Conservation (phyloP, 2,329 filamentous ascomycete genomes). For the Lasiodiplodia sp. region DNA sequence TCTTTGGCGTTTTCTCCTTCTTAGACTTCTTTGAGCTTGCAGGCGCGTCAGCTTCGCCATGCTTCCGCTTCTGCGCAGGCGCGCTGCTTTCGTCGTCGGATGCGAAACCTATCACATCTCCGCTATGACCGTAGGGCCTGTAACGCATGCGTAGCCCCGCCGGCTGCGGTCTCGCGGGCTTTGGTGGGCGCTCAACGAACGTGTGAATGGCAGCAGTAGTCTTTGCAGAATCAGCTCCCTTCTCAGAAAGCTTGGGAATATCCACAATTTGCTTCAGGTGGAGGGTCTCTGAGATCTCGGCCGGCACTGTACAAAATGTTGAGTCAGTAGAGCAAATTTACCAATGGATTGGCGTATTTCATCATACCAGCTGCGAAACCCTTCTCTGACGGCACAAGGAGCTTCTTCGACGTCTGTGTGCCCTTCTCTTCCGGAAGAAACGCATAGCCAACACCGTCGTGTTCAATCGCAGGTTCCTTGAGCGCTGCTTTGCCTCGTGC, state of each 20-base stretch:
- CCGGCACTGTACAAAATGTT: slow-evolving; percentile 36
- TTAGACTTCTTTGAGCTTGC: slow-evolving; percentile 44
- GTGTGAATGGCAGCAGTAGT: slow-evolving; percentile 50
- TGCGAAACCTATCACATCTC: slow-evolving; percentile 51
- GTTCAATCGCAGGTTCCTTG: slow-evolving; percentile 64
- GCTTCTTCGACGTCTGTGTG: slow-evolving; percentile 62
- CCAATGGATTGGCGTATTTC: not conserved
- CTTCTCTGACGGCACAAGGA: slow-evolving; percentile 66
- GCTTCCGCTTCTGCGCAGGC: slow-evolving; percentile 47
- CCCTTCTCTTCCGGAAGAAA: slow-evolving; percentile 61
- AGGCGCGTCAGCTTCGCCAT: slow-evolving; percentile 38
- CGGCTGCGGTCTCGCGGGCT: slow-evolving; percentile 68
- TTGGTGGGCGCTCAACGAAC: slow-evolving; percentile 58
- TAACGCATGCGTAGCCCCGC: slow-evolving; percentile 72
- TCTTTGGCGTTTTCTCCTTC: slow-evolving; percentile 30
- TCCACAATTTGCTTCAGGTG: slow-evolving; percentile 70
- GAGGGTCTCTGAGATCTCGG: slow-evolving; percentile 64
- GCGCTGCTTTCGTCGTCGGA: slow-evolving; percentile 53
- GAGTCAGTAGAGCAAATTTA: not conserved
- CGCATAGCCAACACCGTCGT: slow-evolving; percentile 70
- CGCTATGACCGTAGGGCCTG: slow-evolving; percentile 68
- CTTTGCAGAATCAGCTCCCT: slow-evolving; percentile 50
- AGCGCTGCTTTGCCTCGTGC: slow-evolving; percentile 65
- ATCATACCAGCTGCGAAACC: slow-evolving; percentile 64
- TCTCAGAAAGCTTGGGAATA: slow-evolving; percentile 54